Conservation (phyloP, 306 rosid species). For the Vigna mungo region DNA sequence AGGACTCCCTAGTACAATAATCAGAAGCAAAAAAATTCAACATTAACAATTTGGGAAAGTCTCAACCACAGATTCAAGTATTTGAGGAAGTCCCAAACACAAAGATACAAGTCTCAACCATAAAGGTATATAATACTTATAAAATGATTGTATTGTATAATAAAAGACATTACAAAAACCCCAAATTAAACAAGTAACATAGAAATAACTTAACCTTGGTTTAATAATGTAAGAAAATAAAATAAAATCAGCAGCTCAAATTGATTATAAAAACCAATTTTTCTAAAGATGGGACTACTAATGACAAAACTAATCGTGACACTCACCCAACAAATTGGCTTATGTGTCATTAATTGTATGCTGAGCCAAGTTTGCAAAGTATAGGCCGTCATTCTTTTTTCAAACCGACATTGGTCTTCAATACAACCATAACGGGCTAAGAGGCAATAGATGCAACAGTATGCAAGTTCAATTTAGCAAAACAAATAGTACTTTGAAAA, state of each 20-base stretch:
- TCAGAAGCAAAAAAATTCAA: constrained; percentile 28
- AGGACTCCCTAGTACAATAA: constrained; percentile 72
- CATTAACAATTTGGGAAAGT: constrained; percentile 29
- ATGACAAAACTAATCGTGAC: constrained; percentile 14
- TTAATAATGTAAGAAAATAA: constrained; percentile 6
- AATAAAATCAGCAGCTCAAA: background rate
- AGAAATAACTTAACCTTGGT: constrained; percentile 13
- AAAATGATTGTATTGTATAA: constrained; percentile 8
- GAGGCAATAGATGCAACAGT: background rate
- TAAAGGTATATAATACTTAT: constrained; percentile 14
- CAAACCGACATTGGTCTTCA: background rate
- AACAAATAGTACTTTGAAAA: background rate
- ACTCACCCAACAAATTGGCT: background rate
- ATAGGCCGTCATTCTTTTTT: background rate
- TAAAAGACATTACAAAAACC: constrained; percentile 7
- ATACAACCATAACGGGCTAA: background rate
- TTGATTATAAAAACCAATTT: background rate
- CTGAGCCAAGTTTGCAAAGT: background rate
- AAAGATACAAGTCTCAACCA: constrained; percentile 10
- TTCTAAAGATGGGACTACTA: background rate
- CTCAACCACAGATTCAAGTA: constrained; percentile 16
- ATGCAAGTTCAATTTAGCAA: background rate
- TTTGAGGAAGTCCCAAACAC: constrained; percentile 17
- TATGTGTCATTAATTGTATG: background rate
- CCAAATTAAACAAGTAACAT: background rate